A percentile compares a stretch with the other conserved stretches of the same genome.
phyloP scores from a whole-genome alignment of 2,329 filamentous ascomycete genomes.

The Davidsoniella australis region DNA sequence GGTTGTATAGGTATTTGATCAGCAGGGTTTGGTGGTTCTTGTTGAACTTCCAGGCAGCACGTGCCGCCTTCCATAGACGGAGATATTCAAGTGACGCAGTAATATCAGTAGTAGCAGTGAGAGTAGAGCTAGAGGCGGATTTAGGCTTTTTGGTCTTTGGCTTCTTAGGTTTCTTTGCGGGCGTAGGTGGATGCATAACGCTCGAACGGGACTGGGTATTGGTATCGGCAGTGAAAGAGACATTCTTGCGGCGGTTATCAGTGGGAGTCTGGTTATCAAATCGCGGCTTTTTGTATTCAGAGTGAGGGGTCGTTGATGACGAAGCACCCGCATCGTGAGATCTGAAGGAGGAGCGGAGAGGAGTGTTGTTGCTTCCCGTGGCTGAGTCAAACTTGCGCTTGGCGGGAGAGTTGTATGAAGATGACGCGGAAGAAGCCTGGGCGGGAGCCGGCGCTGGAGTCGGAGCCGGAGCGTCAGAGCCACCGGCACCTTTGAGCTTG shows the following conservation, averaged over 20 bases:
- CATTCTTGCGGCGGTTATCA: constrained; percentile 26
- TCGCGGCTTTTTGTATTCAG: constrained; percentile 18
- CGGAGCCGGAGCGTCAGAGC: constrained; percentile 18
- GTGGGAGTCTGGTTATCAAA: constrained; percentile 13
- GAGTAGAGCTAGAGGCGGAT: constrained; percentile 19
- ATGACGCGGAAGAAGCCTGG: background rate
- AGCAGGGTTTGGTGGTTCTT: constrained; percentile 79
- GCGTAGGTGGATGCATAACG: constrained; percentile 14
- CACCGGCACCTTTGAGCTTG: constrained; percentile 33
- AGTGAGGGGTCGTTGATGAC: constrained; percentile 14
- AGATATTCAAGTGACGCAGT: constrained; percentile 61
- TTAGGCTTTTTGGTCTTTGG: constrained; percentile 23
- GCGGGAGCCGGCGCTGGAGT: background rate
- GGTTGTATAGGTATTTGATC: constrained; percentile 65
- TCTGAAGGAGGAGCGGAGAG: constrained; percentile 10
- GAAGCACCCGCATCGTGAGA: constrained; percentile 7
- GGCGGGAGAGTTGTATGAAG: constrained; percentile 16
- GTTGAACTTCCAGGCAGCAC: constrained; percentile 80
- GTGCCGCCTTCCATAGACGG: constrained; percentile 52
- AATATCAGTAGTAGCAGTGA: constrained; percentile 25
- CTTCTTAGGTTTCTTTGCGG: constrained; percentile 20
- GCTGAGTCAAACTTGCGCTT: constrained; percentile 20
- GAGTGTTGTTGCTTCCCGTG: constrained; percentile 8
- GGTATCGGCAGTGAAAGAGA: constrained; percentile 30
- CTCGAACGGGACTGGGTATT: constrained; percentile 19